Evolutionary conservation across 306 rosid genomes (phyloP).

Genomic region (Oemleria cerasiformis): DNA sequence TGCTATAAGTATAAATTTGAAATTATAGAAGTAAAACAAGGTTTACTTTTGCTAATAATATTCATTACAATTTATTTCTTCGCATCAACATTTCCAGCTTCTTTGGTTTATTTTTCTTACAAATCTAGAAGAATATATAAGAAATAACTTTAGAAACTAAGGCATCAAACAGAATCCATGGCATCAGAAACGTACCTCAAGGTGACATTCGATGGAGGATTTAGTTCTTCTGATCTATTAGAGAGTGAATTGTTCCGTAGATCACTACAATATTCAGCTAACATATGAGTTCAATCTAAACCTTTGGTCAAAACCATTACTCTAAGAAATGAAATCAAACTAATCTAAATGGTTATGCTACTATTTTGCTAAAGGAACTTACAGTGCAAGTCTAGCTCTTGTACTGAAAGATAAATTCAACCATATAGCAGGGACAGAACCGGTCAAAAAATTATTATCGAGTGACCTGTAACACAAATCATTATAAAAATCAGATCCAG

Average conservation of each 20-base stretch:
- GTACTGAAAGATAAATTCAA: constrained; percentile 37
- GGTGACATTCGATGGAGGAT: constrained; percentile 58
- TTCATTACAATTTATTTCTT: not conserved
- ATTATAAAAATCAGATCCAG: constrained; percentile 21
- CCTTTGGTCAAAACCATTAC: not conserved
- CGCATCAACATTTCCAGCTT: too few species aligned
- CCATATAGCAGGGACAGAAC: constrained; percentile 55
- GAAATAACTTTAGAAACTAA: not conserved
- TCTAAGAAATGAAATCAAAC: constrained; percentile 1
- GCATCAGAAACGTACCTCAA: constrained; percentile 51
- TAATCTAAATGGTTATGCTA: not conserved
- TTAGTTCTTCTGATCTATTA: constrained; percentile 36
- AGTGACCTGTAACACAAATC: constrained; percentile 50
- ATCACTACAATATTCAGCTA: constrained; percentile 52
- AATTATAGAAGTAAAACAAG: constrained; percentile 10
- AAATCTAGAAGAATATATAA: not conserved
- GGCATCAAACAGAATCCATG: not conserved
- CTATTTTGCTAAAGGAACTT: constrained; percentile 23
- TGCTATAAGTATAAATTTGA: constrained; percentile 15
- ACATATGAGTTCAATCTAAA: constrained; percentile 21
- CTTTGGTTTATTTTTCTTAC: too few species aligned
- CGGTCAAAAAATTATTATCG: constrained; percentile 45
- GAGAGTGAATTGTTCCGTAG: constrained; percentile 60
- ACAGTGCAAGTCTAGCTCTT: constrained; percentile 50
- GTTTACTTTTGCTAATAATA: constrained; percentile 10